Evolutionary conservation across 768 basidiomycete species (phyloP).

Genomic region (Cystobasidium onofrii): DNA sequence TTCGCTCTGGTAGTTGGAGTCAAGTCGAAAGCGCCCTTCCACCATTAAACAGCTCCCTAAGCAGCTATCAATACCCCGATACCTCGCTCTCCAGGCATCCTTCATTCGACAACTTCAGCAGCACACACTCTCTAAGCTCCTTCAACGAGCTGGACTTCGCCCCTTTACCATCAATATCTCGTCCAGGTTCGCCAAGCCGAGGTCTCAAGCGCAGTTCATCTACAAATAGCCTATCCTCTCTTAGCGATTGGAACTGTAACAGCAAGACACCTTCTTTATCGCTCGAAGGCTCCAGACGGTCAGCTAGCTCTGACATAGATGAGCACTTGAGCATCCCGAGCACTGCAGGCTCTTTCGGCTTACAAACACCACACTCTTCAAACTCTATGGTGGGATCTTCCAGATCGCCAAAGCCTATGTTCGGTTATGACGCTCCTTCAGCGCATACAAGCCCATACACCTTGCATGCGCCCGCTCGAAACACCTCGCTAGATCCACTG

Average conservation of each 20-base stretch:
- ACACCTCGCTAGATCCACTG: neutral
- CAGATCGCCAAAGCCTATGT: neutral
- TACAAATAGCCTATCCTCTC: neutral
- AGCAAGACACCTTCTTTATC: neutral
- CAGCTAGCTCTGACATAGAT: neutral
- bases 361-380: neutral
- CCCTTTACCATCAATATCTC: neutral
- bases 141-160: neutral
- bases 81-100: neutral
- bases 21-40: constrained; percentile 7
- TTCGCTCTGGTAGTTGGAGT: constrained; percentile 18
- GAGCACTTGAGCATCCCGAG: neutral
- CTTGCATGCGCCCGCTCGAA: neutral
- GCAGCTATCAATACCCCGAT: neutral
- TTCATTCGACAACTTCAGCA: neutral
- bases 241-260: neutral
- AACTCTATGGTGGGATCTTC: neutral
- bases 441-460: neutral
- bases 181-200: neutral
- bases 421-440: neutral
- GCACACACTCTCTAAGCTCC: neutral
- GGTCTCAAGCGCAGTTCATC: neutral
- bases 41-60: neutral
- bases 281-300: neutral
- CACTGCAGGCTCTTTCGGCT: neutral